Evolutionary conservation across 2,329 filamentous ascomycete genomes (phyloP).

Genomic region (Scleromitrula shiraiana): DNA sequence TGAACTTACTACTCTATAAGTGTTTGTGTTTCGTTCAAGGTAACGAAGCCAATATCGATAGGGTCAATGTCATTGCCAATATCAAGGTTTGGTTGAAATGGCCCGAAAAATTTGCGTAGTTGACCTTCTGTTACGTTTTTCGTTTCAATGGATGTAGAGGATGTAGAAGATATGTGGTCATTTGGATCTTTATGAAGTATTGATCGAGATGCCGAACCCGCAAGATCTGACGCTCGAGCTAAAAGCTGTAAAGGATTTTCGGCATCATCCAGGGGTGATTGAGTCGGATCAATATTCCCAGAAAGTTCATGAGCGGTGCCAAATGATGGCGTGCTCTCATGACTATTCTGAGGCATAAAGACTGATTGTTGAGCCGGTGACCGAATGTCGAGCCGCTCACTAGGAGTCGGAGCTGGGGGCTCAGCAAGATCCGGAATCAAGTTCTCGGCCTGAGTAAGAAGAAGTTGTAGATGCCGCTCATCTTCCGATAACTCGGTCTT

Average conservation of each 20-base stretch:
- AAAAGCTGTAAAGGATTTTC: constrained; percentile 69
- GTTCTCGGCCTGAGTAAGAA: constrained; percentile 41
- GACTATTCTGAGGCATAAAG: background rate
- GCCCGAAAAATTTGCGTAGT: constrained; percentile 59
- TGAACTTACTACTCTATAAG: constrained; percentile 54
- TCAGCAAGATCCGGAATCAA: constrained; percentile 27
- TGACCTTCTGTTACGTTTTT: constrained; percentile 32
- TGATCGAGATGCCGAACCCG: constrained; percentile 14
- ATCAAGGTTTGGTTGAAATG: constrained; percentile 55
- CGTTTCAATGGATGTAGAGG: too few species aligned
- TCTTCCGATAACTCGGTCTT: constrained; percentile 33
- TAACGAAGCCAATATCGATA: constrained; percentile 61
- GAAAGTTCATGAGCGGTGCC: background rate
- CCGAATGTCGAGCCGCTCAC: background rate
- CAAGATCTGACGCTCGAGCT: constrained; percentile 61
- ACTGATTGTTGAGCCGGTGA: background rate
- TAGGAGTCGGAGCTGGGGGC: constrained; percentile 13
- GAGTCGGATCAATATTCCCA: constrained; percentile 33
- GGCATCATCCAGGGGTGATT: constrained; percentile 59
- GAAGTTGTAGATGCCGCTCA: constrained; percentile 40
- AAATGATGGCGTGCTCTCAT: background rate
- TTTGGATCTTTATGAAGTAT: constrained; percentile 2
- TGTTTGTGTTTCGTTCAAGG: constrained; percentile 53
- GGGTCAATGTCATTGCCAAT: constrained; percentile 58
- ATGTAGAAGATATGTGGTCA: too few species aligned